These are phyloP conservation scores for Umbelopsis ramanniana DNA, from an alignment of 192 early-diverging fungal genomes.

Conservation along the genomic window DNA sequence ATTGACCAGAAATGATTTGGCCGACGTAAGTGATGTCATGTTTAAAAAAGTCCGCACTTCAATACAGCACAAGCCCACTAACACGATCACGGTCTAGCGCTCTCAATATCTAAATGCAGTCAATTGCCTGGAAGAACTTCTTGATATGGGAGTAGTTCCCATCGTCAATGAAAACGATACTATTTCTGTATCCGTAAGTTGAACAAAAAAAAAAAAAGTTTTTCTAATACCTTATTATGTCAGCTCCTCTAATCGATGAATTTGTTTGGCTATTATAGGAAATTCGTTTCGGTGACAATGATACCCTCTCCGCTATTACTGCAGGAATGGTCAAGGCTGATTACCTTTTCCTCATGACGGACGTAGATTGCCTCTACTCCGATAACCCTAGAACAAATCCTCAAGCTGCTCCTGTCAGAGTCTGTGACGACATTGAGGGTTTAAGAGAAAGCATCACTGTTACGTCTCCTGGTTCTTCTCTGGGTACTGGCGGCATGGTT, in stretches of 20 bases:
- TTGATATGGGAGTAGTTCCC: conserved; percentile 89
- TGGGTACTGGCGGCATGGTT: conserved; percentile 98
- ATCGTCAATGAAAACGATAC: conserved; percentile 99
- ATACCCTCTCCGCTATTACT: conserved; percentile 95
- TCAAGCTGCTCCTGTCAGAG: conserved; percentile 79
- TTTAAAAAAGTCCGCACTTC: background rate
- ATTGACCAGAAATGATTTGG: conserved; percentile 88
- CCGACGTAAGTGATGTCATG: conserved; percentile 66
- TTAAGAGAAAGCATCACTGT: conserved; percentile 81
- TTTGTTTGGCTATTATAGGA: conserved; percentile 50
- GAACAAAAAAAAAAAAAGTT: background rate
- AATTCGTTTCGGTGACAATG: conserved; percentile 98
- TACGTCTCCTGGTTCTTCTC: conserved; percentile 79
- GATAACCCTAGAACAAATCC: conserved; percentile 94
- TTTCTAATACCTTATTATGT: background rate
- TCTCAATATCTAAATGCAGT: conserved; percentile 96
- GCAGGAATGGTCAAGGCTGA: conserved; percentile 98
- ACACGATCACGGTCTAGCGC: conserved; percentile 58
- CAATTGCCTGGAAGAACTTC: conserved; percentile 88
- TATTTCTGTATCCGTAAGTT: conserved; percentile 63
- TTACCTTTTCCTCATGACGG: conserved; percentile 95
- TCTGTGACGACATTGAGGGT: conserved; percentile 85
- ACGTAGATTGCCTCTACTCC: conserved; percentile 95
- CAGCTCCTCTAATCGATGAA: background rate
- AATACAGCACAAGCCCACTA: background rate